These are phyloP conservation scores for Lathyrus tuberosus DNA, from an alignment of 306 rosid species.

Conservation along the genomic window DNA sequence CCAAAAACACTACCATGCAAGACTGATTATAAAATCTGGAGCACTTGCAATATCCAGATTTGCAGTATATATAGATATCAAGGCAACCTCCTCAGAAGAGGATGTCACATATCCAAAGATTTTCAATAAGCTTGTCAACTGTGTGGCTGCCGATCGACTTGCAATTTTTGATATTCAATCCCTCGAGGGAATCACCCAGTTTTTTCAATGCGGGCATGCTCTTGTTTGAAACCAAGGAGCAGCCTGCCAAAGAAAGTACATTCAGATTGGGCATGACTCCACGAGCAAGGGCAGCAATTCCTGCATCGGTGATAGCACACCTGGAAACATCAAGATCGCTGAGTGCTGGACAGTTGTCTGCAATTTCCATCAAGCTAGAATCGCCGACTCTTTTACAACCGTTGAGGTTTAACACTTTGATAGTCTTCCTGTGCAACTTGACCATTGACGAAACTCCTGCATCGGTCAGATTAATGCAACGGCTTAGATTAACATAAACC, in stretches of 20 bases:
- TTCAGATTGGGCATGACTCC: conserved; percentile 57
- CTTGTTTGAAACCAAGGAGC: conserved; percentile 63
- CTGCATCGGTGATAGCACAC: conserved; percentile 69
- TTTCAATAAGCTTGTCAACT: conserved; percentile 57
- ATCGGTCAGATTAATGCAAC: conserved; percentile 76
- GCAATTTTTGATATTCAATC: conserved; percentile 80
- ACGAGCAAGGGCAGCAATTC: conserved; percentile 62
- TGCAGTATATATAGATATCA: not conserved
- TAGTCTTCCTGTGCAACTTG: conserved; percentile 64
- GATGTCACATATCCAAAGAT: conserved; percentile 80
- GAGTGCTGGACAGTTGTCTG: conserved; percentile 62
- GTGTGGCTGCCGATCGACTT: conserved; percentile 60
- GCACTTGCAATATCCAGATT: conserved; percentile 14
- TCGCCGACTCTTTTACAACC: conserved; percentile 68
- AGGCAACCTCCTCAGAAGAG: conserved; percentile 55
- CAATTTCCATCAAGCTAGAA: conserved; percentile 66
- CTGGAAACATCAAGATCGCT: conserved; percentile 77
- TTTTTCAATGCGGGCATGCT: conserved; percentile 60
- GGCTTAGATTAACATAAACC: conserved; percentile 65
- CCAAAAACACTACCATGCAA: conserved; percentile 72
- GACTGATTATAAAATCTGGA: conserved; percentile 9
- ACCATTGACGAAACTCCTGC: conserved; percentile 55
- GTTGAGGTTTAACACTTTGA: conserved; percentile 70
- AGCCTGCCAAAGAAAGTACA: conserved; percentile 75
- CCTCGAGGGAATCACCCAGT: conserved; percentile 67